These are phyloP conservation scores for Polytolypa hystricis DNA, from an alignment of 2,329 filamentous ascomycete genomes.

Conservation along the genomic window DNA sequence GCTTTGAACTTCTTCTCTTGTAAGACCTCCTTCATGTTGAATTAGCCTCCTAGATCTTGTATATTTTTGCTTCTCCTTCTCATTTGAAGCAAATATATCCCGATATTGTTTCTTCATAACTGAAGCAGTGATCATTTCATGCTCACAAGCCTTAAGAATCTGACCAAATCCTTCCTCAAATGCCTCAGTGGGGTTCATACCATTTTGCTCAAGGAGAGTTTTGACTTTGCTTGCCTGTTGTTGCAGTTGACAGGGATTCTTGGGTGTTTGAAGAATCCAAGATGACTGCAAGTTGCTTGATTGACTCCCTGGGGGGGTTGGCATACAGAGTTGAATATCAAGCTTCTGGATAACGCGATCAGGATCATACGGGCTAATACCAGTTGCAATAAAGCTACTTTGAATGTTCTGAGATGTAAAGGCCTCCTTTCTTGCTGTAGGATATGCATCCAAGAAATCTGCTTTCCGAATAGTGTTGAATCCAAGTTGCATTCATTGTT, in stretches of 20 bases:
- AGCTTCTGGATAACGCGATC: constrained; percentile 2
- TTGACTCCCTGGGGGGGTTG: not conserved
- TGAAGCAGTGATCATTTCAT: not conserved
- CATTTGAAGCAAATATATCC: not conserved
- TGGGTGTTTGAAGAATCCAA: constrained; percentile 3
- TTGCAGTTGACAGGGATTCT: not conserved
- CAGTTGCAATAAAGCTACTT: constrained; percentile 3
- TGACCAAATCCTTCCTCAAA: constrained; percentile 1
- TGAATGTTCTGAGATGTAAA: constrained; percentile 6
- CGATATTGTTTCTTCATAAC: not conserved
- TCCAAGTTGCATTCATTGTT: constrained; percentile 1
- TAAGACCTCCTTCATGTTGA: not conserved
- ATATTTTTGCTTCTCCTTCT: constrained; percentile 1
- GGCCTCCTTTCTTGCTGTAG: not conserved
- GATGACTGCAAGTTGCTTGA: not conserved
- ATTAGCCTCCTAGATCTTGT: not conserved
- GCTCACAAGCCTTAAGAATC: not conserved
- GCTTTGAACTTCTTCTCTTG: constrained; percentile 2
- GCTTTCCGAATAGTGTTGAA: constrained; percentile 3
- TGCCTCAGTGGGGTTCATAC: not conserved
- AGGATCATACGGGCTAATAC: not conserved
- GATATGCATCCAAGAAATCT: constrained; percentile 4
- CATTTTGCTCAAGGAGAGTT: too few species aligned
- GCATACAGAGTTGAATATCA: constrained; percentile 1
- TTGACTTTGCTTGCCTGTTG: constrained; percentile 1